Percentiles rank a stretch among this genome's conserved stretches.
Conservation (phyloP, 768 basidiomycete genomes). For the Lentinula boryana region DNA sequence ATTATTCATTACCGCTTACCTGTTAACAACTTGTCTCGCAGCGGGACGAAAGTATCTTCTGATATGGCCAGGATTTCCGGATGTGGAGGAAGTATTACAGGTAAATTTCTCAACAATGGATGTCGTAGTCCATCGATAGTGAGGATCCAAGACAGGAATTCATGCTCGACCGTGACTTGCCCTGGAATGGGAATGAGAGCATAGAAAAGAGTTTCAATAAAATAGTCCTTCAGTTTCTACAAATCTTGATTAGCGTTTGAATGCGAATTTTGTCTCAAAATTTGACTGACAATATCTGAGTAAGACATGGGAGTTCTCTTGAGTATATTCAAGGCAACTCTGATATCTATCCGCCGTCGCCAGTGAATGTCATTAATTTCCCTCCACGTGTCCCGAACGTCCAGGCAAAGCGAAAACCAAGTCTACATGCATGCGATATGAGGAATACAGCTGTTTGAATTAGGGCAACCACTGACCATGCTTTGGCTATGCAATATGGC, state of each 20-base stretch:
- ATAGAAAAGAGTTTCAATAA: constrained; percentile 48
- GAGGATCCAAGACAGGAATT: constrained; percentile 52
- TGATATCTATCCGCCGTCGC: constrained; percentile 2
- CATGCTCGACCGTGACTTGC: constrained; percentile 46
- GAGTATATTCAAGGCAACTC: constrained; percentile 1
- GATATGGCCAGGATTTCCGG: constrained; percentile 15
- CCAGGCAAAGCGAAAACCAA: background rate
- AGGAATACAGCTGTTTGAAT: background rate
- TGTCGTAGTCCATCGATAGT: constrained; percentile 53
- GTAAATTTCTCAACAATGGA: constrained; percentile 35
- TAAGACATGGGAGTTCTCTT: constrained; percentile 8
- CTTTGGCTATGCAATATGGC: constrained; percentile 37
- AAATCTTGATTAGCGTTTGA: background rate
- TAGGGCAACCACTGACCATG: background rate
- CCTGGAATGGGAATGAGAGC: constrained; percentile 45
- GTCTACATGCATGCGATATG: background rate
- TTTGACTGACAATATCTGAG: background rate
- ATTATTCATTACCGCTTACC: background rate
- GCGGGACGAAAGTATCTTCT: background rate
- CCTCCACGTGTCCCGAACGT: background rate
- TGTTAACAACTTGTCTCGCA: background rate
- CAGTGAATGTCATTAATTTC: background rate
- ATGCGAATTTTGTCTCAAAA: background rate
- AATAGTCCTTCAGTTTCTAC: constrained; percentile 42
- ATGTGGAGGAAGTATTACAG: constrained; percentile 14